Percentiles rank a stretch among this genome's conserved stretches.
These are phyloP conservation scores for Colletotrichum falcatum DNA, from an alignment of 2,329 filamentous ascomycete genomes.

Conservation along the genomic window DNA sequence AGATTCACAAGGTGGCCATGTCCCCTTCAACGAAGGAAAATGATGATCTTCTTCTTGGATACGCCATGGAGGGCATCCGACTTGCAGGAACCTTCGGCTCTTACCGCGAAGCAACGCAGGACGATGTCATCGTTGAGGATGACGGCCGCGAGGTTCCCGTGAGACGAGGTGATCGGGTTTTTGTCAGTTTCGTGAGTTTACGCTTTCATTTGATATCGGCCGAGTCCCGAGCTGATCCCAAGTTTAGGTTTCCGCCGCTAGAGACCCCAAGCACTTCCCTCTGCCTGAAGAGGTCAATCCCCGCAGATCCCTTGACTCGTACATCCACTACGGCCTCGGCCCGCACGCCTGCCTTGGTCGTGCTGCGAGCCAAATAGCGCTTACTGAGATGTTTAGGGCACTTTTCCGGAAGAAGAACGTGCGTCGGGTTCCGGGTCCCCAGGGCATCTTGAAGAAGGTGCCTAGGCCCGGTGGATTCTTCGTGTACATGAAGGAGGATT, in stretches of 20 bases:
- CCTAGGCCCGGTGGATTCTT: conserved; percentile 64
- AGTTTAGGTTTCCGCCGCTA: conserved; percentile 59
- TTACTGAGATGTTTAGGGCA: conserved; percentile 76
- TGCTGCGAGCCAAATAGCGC: conserved; percentile 69
- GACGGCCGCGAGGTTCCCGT: conserved; percentile 65
- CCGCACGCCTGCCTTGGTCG: conserved; percentile 73
- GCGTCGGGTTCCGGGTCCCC: conserved; percentile 69
- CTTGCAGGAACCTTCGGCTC: conserved; percentile 73
- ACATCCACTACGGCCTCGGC: conserved; percentile 74
- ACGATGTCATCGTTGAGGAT: conserved; percentile 62
- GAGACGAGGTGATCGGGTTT: conserved; percentile 69
- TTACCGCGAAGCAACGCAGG: conserved; percentile 65
- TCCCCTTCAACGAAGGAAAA: conserved; percentile 66
- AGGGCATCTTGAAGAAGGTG: conserved; percentile 77
- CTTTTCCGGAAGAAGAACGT: conserved; percentile 72
- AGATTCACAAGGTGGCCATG: conserved; percentile 71
- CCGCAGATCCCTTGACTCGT: conserved; percentile 70
- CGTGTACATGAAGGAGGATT: conserved; percentile 75
- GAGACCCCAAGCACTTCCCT: conserved; percentile 70
- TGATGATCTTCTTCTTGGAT: conserved; percentile 74
- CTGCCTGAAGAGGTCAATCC: conserved; percentile 71
- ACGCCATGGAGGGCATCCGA: conserved; percentile 78
- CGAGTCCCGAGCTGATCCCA: neutral
- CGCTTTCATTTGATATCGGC: neutral
- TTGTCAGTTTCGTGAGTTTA: conserved; percentile 69